These are phyloP conservation scores for Botrytis paeoniae DNA, from an alignment of 2,329 filamentous ascomycete species.

Conservation along the genomic window DNA sequence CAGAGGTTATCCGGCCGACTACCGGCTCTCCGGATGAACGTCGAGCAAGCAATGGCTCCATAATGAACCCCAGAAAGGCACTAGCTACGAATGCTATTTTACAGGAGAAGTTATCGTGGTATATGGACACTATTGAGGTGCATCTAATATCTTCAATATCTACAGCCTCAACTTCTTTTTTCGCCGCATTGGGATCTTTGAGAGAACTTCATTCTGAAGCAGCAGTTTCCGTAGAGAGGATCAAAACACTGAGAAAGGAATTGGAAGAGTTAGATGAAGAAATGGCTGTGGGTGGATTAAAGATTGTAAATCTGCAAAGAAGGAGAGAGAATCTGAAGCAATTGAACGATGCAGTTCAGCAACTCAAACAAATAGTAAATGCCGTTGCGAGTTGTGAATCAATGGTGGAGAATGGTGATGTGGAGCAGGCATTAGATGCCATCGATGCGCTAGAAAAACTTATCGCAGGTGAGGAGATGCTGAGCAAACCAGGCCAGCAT, in stretches of 20 bases:
- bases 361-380: conserved; percentile 75
- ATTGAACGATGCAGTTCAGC: conserved; percentile 76
- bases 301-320: conserved; percentile 79
- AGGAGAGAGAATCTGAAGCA: conserved; percentile 81
- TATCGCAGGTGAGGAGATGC: conserved; percentile 65
- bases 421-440: conserved; percentile 74
- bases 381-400: conserved; percentile 74
- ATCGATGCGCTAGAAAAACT: conserved; percentile 77
- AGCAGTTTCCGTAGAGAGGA: conserved; percentile 82
- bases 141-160: conserved; percentile 96
- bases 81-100: conserved; percentile 94
- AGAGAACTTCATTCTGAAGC: conserved; percentile 90
- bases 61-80: conserved; percentile 70
- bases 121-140: conserved; percentile 98
- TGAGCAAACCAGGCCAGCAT: conserved; percentile 32
- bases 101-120: conserved; percentile 98
- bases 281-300: conserved; percentile 79
- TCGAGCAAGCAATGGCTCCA: conserved; percentile 53
- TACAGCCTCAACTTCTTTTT: conserved; percentile 92
- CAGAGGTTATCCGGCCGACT: conserved; percentile 75
- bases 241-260: conserved; percentile 76
- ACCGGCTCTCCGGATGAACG: conserved; percentile 54
- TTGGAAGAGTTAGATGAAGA: conserved; percentile 79
- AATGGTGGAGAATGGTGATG: conserved; percentile 76
- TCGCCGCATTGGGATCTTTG: conserved; percentile 86